phyloP scores from a whole-genome alignment of 345 rosid species.

The Euphorbia tirucalli region DNA sequence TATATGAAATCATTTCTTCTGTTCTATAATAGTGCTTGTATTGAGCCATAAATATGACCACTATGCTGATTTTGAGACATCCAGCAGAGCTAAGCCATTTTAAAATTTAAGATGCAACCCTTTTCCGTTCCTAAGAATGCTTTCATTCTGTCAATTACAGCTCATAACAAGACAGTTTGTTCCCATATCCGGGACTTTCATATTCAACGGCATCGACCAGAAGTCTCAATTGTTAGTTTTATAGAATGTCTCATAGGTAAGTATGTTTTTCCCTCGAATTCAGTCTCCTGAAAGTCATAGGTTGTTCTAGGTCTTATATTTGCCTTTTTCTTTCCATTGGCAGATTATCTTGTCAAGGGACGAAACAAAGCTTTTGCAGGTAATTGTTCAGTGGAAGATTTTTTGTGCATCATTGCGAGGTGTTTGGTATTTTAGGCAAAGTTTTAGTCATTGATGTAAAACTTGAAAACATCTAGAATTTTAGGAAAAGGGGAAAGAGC shows the following conservation, averaged over 20 bases:
- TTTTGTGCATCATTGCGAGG: not conserved
- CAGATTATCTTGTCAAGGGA: constrained; percentile 21
- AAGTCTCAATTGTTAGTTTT: constrained; percentile 66
- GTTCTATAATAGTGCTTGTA: too few species aligned
- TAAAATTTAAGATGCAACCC: not conserved
- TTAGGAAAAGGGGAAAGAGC: too few species aligned
- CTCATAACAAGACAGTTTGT: constrained; percentile 86
- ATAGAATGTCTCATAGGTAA: too few species aligned
- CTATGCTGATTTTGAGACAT: too few species aligned
- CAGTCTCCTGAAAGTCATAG: constrained; percentile 15
- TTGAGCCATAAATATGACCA: not conserved
- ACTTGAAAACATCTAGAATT: too few species aligned
- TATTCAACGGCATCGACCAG: constrained; percentile 94
- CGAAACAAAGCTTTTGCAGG: constrained; percentile 9
- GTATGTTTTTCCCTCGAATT: too few species aligned
- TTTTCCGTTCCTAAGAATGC: too few species aligned
- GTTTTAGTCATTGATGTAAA: constrained; percentile 3
- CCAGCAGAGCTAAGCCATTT: too few species aligned
- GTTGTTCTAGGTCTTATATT: not conserved
- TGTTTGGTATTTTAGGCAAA: not conserved
- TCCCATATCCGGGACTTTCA: constrained; percentile 78
- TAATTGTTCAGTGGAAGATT: constrained; percentile 6
- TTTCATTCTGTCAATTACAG: constrained; percentile 36
- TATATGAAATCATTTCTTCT: constrained; percentile 37
- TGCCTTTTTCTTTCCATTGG: not conserved